phyloP scores from a whole-genome alignment of 805 yeast species.

The Yarrowia sp. region DNA sequence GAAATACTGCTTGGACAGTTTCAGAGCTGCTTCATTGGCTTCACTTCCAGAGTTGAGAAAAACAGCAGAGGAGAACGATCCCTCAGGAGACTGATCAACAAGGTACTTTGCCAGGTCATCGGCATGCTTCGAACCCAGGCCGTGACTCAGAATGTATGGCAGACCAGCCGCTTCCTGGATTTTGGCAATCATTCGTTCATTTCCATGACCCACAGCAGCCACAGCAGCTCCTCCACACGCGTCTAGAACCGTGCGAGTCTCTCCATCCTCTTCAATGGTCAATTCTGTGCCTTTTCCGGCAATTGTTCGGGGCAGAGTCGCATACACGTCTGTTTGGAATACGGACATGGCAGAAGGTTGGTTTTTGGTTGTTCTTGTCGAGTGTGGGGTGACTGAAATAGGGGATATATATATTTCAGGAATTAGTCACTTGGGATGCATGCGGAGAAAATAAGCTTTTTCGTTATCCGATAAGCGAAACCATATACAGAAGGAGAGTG shows the following conservation, averaged over 20 bases:
- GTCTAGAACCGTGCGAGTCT: background rate
- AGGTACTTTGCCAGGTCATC: constrained; percentile 17
- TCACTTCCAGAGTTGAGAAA: constrained; percentile 56
- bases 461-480: constrained; percentile 17
- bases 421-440: background rate
- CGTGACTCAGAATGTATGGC: constrained; percentile 18
- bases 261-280: constrained; percentile 28
- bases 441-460: background rate
- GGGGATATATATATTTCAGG: background rate
- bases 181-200: constrained; percentile 14
- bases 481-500: background rate
- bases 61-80: background rate
- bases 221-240: constrained; percentile 35
- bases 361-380: background rate
- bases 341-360: background rate
- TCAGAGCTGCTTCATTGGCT: constrained; percentile 67
- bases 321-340: constrained; percentile 20
- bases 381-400: too few relatives aligned
- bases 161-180: constrained; percentile 21
- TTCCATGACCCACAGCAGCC: constrained; percentile 25
- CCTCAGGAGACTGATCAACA: constrained; percentile 21
- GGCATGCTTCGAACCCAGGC: constrained; percentile 8
- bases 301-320: constrained; percentile 7
- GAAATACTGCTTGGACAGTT: constrained; percentile 59
- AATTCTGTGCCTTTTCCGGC: constrained; percentile 9